Evolutionary conservation across 768 basidiomycete species (phyloP), one percentile per base, ranked within the genome.

Genomic region (Boletus rubroflammeus): DNA sequence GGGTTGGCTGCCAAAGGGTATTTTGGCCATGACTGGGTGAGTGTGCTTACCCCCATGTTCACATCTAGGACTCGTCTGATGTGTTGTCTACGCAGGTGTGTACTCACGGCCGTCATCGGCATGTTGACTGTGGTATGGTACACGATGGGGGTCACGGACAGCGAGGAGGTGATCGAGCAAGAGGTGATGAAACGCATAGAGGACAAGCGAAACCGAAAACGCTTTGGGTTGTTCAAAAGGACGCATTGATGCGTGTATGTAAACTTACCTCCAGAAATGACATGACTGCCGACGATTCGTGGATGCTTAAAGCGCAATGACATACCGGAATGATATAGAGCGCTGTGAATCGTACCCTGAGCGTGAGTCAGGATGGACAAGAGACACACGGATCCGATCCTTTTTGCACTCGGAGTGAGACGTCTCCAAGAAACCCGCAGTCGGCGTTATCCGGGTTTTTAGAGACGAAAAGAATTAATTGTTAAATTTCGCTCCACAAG

Each of bases 111-210:
- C 2, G 74, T 90, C 14, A 57, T 96, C 36, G 96, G 96, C 0
- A 89, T 97, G 85, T 57, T 75, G 8, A 79, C 83, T 1, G 90
- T 96, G 29, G 74, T 84, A 36, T 98, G 94, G 93, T 98, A 98
- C 71, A 74, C 86, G 35, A 74, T 84, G 43, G 90, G 91, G n/a
- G 83, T 81, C 5, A 73, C 73, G 53, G 75, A 90, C 55, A 80
- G 86, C 42, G 92, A 93, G 39, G 85, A 85, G 59, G 93, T 96
- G 73, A 78, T 91, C 34, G 91, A 93, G 67, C 75, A 79, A 19
- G 88, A 91, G 70, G 82, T 81, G 50, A 72, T 78, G 58, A 70
- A 73, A 58, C 73, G 77, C 51, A 71, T 85, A 10, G 85, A 78
- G 26, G 77, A 72, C 50, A 93, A 88, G 74, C 78, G 74, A 55